Base-by-base conservation (phyloP, 805 yeast genomes). In the Hanseniaspora clermontiae region DNA sequence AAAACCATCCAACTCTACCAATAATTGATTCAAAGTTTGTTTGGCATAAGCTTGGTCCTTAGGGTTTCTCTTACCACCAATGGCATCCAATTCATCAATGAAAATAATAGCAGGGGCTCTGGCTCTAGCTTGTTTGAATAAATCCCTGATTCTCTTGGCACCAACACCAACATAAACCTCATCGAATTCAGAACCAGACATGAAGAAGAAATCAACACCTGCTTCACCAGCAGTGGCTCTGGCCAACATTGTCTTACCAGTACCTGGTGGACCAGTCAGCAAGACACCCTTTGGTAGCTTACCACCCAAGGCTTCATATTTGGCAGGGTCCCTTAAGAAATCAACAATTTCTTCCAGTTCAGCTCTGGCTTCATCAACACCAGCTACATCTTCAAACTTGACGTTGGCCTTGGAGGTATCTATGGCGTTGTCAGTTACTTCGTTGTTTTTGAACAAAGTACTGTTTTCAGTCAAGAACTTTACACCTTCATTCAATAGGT, bases 191-290 rank as follows among this genome's bases (percentile, higher is more conserved):
- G 96, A 87, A 49, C 98, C 98, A 6, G 96, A 87, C 97, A 93
- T 91, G 71, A 91, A 91, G 72, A 90, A 91, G 67, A 93, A 93
- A 45, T 97, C 98, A 27, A 93, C 97, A 57, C 96, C 97, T 7
- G 98, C 97, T 71, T 91, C 97, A 61, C 97, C 97, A 8, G 98
- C 98, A 34, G 96, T 95, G 32, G 98, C 97, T 64, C 97, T 81
- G 0, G 97, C 97, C 61, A 93, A 78, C 62, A 91, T 75, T 1
- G 98, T 93, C 69, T 93, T 91, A 79, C 98, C 98, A 6, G 98
- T 91, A 72, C 98, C 98, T 43, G 98, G 98, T 40, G 98, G 98
- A 48, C 98, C 98, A 12, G 97, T 93, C 61, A 91, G 75, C 58
- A 93, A 74, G 7, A 93, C 95, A 75, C 99, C 99, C 69, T 91